phyloP scores from a whole-genome alignment of 1,139 yeast genomes.

The Sugiyamaella pinicola region DNA sequence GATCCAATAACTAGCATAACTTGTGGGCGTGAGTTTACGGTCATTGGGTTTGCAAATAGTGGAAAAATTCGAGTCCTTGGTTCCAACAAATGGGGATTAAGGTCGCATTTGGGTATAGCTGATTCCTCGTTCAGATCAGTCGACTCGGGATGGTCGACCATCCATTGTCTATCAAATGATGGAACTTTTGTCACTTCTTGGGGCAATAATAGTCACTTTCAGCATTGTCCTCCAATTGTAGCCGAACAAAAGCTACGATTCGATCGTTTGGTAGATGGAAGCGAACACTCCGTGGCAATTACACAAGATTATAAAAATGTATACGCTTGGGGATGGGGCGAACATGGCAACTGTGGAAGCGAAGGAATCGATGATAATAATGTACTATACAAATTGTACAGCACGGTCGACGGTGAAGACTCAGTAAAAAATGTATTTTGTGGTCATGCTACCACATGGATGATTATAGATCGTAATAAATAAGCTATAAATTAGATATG shows the following conservation, averaged over 20 bases:
- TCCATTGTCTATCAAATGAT: conserved; percentile 49
- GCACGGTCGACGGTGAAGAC: conserved; percentile 1
- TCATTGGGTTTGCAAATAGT: conserved; percentile 26
- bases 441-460: conserved; percentile 32
- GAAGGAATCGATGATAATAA: conserved; percentile 20
- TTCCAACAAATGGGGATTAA: conserved; percentile 28
- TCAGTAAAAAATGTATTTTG: conserved; percentile 22
- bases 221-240: conserved; percentile 46
- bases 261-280: conserved; percentile 55
- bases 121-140: conserved; percentile 32
- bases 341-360: conserved; percentile 91
- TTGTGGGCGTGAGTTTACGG: conserved; percentile 43
- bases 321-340: conserved; percentile 97
- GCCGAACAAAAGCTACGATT: conserved; percentile 18
- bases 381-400: conserved; percentile 12
- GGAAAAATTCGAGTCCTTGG: conserved; percentile 35
- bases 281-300: conserved; percentile 77
- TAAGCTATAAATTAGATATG: conserved; percentile 42
- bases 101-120: conserved; percentile 18
- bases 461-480: conserved; percentile 8
- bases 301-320: conserved; percentile 43
- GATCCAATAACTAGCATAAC: conserved; percentile 29
- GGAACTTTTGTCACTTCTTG: conserved; percentile 47
- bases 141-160: conserved; percentile 79
- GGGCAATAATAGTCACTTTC: conserved; percentile 83